A percentile compares a stretch with the other conserved stretches of the same genome.
These are phyloP conservation scores for Teunomyces lycoperdinae DNA, from an alignment of 805 yeast genomes.

Conservation along the genomic window DNA sequence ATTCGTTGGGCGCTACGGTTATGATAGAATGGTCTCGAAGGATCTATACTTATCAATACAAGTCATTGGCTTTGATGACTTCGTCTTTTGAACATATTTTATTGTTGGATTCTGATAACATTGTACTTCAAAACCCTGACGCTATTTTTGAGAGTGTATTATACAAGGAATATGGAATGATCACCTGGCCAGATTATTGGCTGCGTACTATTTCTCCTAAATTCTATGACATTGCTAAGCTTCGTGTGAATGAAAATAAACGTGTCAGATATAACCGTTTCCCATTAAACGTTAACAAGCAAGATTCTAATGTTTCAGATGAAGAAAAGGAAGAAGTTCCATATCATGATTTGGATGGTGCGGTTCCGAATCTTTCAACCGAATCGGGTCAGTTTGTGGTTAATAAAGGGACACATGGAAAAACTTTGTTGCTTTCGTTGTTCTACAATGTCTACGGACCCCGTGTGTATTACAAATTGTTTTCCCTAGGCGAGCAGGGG, in stretches of 20 bases:
- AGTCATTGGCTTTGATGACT: constrained; percentile 49
- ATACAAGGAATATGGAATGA: constrained; percentile 31
- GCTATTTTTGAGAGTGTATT: constrained; percentile 25
- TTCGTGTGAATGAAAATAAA: constrained; percentile 25
- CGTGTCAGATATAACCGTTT: constrained; percentile 25
- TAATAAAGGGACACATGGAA: constrained; percentile 55
- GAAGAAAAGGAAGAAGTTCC: constrained; percentile 28
- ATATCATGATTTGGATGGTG: constrained; percentile 62
- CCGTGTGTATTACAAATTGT: constrained; percentile 52
- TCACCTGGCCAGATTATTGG: constrained; percentile 47
- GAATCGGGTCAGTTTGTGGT: constrained; percentile 69
- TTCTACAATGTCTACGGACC: constrained; percentile 70
- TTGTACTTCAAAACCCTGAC: constrained; percentile 29
- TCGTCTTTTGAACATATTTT: constrained; percentile 34
- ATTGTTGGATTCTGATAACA: constrained; percentile 35
- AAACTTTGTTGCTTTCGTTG: constrained; percentile 54
- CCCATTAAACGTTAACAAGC: constrained; percentile 14
- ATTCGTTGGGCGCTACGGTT: constrained; percentile 49
- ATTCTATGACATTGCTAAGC: constrained; percentile 34
- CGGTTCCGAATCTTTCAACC: constrained; percentile 66
- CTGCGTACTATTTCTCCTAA: constrained; percentile 33
- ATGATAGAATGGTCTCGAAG: constrained; percentile 33
- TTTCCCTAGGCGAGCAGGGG: constrained; percentile 50
- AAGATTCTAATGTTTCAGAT: constrained; percentile 7
- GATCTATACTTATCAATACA: constrained; percentile 66